A percentile compares a stretch with the other conserved stretches of the same genome.
Conservation (phyloP, 768 basidiomycete genomes). For the Mycena rebaudengoi region DNA sequence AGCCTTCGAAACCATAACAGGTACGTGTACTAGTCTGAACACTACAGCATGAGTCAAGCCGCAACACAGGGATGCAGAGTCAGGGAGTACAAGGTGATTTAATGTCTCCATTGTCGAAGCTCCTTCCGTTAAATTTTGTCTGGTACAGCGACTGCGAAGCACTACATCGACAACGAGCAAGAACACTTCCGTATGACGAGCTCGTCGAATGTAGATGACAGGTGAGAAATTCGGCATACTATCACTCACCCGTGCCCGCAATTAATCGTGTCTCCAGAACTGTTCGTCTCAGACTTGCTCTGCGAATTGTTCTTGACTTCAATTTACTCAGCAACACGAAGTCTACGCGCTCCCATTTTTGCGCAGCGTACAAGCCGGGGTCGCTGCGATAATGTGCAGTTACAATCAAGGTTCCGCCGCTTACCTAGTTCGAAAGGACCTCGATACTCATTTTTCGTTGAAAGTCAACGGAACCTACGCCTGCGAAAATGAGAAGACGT, state of each 20-base stretch:
- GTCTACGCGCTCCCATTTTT: constrained; percentile 58
- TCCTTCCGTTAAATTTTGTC: not conserved
- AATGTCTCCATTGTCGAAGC: not conserved
- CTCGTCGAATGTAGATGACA: constrained; percentile 53
- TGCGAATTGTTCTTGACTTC: not conserved
- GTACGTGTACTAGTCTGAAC: not conserved
- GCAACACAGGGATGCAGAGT: constrained; percentile 46
- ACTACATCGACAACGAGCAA: constrained; percentile 40
- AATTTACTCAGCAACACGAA: constrained; percentile 51
- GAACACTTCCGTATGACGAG: constrained; percentile 54
- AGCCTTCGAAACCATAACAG: constrained; percentile 18
- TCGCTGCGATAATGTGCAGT: constrained; percentile 19
- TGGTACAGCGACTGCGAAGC: constrained; percentile 19
- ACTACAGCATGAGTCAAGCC: constrained; percentile 37
- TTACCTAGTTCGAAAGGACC: not conserved
- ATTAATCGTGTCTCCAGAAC: not conserved
- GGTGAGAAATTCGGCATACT: too few species aligned
- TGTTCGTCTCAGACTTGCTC: not conserved
- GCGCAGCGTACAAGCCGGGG: constrained; percentile 10
- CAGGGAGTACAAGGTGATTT: constrained; percentile 38
- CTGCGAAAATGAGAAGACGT: constrained; percentile 66
- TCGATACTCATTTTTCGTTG: not conserved
- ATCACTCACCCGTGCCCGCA: too few species aligned
- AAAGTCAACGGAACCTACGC: constrained; percentile 65
- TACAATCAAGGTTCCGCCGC: constrained; percentile 21